Conservation (phyloP, 306 rosid species). For the Nissolia schottii region DNA sequence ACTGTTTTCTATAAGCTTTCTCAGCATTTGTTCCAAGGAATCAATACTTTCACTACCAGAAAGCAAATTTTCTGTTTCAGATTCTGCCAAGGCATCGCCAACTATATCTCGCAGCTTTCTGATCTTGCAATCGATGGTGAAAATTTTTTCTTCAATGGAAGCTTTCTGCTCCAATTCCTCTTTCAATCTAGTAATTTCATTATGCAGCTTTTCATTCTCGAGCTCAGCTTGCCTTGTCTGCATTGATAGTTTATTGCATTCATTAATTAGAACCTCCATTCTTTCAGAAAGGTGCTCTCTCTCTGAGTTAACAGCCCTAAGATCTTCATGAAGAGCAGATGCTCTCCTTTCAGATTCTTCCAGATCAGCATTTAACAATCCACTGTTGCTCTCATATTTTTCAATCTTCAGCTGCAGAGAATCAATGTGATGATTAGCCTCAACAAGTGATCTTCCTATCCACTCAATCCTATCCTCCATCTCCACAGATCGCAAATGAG, state of each 20-base stretch:
- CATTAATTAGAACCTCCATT: slow-evolving; percentile 43
- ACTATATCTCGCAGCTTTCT: slow-evolving; percentile 58
- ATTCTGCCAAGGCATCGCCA: slow-evolving; percentile 50
- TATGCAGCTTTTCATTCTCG: slow-evolving; percentile 35
- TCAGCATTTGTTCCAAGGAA: slow-evolving; percentile 59
- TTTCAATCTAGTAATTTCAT: background rate
- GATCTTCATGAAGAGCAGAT: slow-evolving; percentile 56
- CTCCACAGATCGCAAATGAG: slow-evolving; percentile 68
- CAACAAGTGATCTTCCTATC: slow-evolving; percentile 60
- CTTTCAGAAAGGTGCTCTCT: slow-evolving; percentile 58
- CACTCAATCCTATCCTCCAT: slow-evolving; percentile 81
- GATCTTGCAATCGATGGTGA: slow-evolving; percentile 46
- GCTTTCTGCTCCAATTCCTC: slow-evolving; percentile 35
- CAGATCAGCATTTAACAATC: slow-evolving; percentile 62
- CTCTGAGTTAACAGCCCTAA: slow-evolving; percentile 43
- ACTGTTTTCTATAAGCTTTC: slow-evolving; percentile 59
- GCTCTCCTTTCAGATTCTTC: slow-evolving; percentile 61
- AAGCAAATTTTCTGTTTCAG: slow-evolving; percentile 37
- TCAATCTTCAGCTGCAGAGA: slow-evolving; percentile 71
- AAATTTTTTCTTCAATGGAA: slow-evolving; percentile 40
- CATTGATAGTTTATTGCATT: slow-evolving; percentile 45
- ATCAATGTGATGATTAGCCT: slow-evolving; percentile 54
- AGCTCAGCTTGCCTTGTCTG: slow-evolving; percentile 46
- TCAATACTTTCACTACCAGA: slow-evolving; percentile 53
- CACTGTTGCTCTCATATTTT: slow-evolving; percentile 64